Evolutionary conservation across 176 grass and related monocot species (phyloP).

Genomic region (Pontederia crassipes): DNA sequence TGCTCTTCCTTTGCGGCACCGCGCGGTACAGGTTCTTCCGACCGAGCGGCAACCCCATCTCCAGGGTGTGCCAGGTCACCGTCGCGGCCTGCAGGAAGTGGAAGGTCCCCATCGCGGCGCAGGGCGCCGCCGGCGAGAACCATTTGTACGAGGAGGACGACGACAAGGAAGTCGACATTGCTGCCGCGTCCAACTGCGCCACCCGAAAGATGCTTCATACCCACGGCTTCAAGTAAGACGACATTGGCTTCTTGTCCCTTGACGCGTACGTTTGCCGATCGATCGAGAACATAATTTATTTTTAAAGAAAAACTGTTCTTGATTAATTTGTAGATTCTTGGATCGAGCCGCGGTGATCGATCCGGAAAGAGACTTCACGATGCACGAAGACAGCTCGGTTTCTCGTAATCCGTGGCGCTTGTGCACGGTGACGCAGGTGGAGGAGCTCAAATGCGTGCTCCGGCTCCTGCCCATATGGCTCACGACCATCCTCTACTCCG

Average conservation of each 20-base stretch:
- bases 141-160: slow-evolving; percentile 46
- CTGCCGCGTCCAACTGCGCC: not conserved
- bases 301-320: too few species aligned
- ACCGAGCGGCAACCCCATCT: slow-evolving; percentile 53
- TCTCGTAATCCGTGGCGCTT: slow-evolving; percentile 47
- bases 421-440: slow-evolving; percentile 86
- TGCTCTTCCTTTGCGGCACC: slow-evolving; percentile 55
- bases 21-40: slow-evolving; percentile 40
- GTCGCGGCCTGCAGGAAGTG: slow-evolving; percentile 53
- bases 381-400: not conserved
- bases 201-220: slow-evolving; percentile 46
- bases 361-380: slow-evolving; percentile 3
- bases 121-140: slow-evolving; percentile 1
- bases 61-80: slow-evolving; percentile 48
- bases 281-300: not conserved
- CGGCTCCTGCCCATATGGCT: slow-evolving; percentile 84
- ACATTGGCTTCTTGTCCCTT: not conserved
- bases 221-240: slow-evolving; percentile 36
- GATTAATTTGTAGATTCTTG: slow-evolving; percentile 31
- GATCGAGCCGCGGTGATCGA: slow-evolving; percentile 56
- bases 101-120: slow-evolving; percentile 21
- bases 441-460: slow-evolving; percentile 79
- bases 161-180: slow-evolving; percentile 12
- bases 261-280: not conserved
- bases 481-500: slow-evolving; percentile 91